phyloP scores from a whole-genome alignment of 1,284 basidiomycete genomes.

The Microbotryum violaceum region DNA sequence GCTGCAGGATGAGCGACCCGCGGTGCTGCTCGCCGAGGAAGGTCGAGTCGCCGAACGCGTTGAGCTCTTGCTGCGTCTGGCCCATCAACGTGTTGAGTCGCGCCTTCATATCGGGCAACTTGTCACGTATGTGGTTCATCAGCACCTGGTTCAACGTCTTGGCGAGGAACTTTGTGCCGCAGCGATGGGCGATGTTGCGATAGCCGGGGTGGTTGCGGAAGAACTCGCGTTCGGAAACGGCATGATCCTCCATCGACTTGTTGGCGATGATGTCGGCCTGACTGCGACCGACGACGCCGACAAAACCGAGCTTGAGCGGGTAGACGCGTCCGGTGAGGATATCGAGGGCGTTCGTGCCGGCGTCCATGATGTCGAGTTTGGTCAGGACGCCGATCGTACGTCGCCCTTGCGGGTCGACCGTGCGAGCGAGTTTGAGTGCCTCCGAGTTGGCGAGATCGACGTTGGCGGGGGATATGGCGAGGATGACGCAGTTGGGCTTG shows the following conservation, averaged over 20 bases:
- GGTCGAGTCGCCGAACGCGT: conserved; percentile 88
- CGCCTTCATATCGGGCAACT: conserved; percentile 99
- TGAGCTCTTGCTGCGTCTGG: conserved; percentile 96
- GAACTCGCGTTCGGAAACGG: conserved; percentile 81
- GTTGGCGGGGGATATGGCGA: conserved; percentile 92
- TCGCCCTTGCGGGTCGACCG: conserved; percentile 89
- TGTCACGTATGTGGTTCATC: conserved; percentile 96
- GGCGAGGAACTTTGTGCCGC: conserved; percentile 90
- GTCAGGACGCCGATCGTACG: conserved; percentile 93
- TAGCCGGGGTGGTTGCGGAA: conserved; percentile 87
- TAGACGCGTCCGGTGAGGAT: conserved; percentile 93
- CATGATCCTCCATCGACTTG: conserved; percentile 76
- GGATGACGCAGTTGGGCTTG: conserved; percentile 94
- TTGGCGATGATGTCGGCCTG: conserved; percentile 95
- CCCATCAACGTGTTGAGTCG: conserved; percentile 96
- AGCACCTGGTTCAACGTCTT: conserved; percentile 92
- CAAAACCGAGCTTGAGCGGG: conserved; percentile 94
- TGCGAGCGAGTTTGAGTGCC: conserved; percentile 88
- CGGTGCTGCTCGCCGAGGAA: conserved; percentile 88
- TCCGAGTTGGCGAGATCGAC: conserved; percentile 98
- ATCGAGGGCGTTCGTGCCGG: conserved; percentile 93
- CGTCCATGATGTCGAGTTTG: conserved; percentile 98
- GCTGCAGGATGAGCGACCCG: conserved; percentile 76
- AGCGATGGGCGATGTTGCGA: conserved; percentile 91
- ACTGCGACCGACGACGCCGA: conserved; percentile 92